A percentile compares a stretch with the other conserved stretches of the same genome.
These are phyloP conservation scores for Sordaria brevicollis DNA, from an alignment of 495 filamentous ascomycete species.

Conservation along the genomic window DNA sequence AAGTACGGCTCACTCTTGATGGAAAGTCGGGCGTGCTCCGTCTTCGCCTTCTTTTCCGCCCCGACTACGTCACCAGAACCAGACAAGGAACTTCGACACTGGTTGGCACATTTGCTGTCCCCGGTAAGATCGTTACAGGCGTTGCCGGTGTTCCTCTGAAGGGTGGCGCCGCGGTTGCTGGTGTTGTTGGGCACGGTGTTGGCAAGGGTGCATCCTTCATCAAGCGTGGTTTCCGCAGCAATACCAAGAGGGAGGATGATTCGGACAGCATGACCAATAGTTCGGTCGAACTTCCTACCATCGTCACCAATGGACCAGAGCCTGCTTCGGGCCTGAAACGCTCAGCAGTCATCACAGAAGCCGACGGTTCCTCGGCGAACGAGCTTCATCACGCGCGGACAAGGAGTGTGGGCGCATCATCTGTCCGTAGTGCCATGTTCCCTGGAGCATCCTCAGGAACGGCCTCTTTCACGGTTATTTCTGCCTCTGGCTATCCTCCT, in stretches of 20 bases:
- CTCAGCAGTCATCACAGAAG: slow-evolving; percentile 7
- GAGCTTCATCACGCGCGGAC: slow-evolving; percentile 50
- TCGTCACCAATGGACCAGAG: slow-evolving; percentile 29
- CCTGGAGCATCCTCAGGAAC: slow-evolving; percentile 56
- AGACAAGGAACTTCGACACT: slow-evolving; percentile 90
- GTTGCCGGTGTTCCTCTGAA: slow-evolving; percentile 81
- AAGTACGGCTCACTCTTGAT: slow-evolving; percentile 64
- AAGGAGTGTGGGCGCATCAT: slow-evolving; percentile 56
- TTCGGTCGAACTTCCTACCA: slow-evolving; percentile 34
- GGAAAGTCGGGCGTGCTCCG: slow-evolving; percentile 81
- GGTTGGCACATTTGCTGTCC: slow-evolving; percentile 78
- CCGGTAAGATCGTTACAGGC: slow-evolving; percentile 79
- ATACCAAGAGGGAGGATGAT: slow-evolving; percentile 48
- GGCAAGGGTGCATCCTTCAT: slow-evolving; percentile 83
- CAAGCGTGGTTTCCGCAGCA: slow-evolving; percentile 63
- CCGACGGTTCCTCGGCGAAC: slow-evolving; percentile 12
- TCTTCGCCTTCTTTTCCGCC: slow-evolving; percentile 84
- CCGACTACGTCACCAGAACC: slow-evolving; percentile 79
- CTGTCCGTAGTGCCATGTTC: slow-evolving; percentile 45
- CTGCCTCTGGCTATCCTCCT: slow-evolving; percentile 67
- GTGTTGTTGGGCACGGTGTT: slow-evolving; percentile 64
- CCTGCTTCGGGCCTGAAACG: slow-evolving; percentile 25
- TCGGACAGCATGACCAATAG: slow-evolving; percentile 18
- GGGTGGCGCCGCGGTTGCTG: slow-evolving; percentile 65
- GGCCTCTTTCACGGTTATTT: slow-evolving; percentile 70